Conservation (phyloP, 176 grass and related monocot genomes). For the Microstegium vimineum region DNA sequence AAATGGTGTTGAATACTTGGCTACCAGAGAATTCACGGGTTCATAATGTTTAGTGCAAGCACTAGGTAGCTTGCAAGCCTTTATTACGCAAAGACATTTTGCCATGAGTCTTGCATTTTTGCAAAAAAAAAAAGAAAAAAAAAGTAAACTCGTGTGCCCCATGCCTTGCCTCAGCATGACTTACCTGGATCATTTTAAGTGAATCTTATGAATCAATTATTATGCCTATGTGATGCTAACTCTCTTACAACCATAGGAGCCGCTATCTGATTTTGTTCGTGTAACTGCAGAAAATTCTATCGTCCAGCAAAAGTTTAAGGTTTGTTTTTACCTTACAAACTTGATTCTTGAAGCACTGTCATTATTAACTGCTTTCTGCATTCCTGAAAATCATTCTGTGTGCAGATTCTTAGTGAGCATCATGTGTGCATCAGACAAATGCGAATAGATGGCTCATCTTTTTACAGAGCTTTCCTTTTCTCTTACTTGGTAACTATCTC, state of each 20-base stretch:
- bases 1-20: neutral
- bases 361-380: neutral
- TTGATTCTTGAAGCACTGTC: neutral
- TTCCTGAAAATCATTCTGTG: neutral
- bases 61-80: neutral
- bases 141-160: neutral
- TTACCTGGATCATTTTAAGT: neutral
- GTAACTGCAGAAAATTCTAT: neutral
- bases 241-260: neutral
- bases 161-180: neutral
- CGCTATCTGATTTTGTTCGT: neutral
- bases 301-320: conserved; percentile 22
- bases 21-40: neutral
- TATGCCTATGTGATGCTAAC: neutral
- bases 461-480: conserved; percentile 17
- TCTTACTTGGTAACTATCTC: conserved; percentile 4
- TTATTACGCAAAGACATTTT: neutral
- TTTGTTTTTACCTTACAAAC: neutral
- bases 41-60: neutral
- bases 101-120: neutral
- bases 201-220: neutral
- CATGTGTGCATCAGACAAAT: neutral
- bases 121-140: no score
- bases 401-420: conserved; percentile 6
- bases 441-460: neutral